Percentiles rank a stretch among this genome's conserved stretches.
Conservation (phyloP, 192 early-diverging fungal species). For the Piromyces sp. region DNA sequence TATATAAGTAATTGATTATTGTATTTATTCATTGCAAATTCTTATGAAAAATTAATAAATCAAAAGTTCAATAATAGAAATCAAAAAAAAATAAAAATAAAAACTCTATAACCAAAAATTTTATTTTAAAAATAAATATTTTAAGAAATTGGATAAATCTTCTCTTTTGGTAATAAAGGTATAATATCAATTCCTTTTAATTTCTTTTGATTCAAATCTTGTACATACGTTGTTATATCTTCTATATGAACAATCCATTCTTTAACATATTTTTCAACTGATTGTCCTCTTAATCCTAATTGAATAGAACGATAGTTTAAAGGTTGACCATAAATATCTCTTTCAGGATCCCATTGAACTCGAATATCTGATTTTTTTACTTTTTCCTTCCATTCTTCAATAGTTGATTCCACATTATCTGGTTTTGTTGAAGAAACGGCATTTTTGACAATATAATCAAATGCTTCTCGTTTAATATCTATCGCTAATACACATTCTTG, state of each 20-base stretch:
- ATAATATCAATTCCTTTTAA: no score
- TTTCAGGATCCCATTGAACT: slow-evolving; percentile 29
- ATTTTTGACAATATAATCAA: slow-evolving; percentile 8
- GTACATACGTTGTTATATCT: slow-evolving; percentile 13
- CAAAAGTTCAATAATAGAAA: no score
- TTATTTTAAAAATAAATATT: no score
- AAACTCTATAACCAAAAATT: no score
- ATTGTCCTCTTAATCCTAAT: slow-evolving; percentile 12
- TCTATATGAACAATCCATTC: slow-evolving; percentile 16
- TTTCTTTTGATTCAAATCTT: no score
- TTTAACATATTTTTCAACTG: slow-evolving; percentile 4
- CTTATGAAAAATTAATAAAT: no score
- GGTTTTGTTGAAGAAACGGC: slow-evolving; percentile 5
- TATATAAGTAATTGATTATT: no score
- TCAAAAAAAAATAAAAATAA: no score
- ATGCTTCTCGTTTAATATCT: slow-evolving; percentile 7
- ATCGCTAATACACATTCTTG: slow-evolving; percentile 17
- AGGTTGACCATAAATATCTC: slow-evolving; percentile 8
- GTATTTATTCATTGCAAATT: no score
- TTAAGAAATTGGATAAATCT: no score
- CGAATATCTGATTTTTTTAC: slow-evolving; percentile 12
- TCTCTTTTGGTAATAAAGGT: no score
- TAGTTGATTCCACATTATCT: neutral
- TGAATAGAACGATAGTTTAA: slow-evolving; percentile 19
- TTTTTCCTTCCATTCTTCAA: neutral